Evolutionary conservation across 2,329 filamentous ascomycete species (phyloP).

Genomic region (Escovopsis sp.): DNA sequence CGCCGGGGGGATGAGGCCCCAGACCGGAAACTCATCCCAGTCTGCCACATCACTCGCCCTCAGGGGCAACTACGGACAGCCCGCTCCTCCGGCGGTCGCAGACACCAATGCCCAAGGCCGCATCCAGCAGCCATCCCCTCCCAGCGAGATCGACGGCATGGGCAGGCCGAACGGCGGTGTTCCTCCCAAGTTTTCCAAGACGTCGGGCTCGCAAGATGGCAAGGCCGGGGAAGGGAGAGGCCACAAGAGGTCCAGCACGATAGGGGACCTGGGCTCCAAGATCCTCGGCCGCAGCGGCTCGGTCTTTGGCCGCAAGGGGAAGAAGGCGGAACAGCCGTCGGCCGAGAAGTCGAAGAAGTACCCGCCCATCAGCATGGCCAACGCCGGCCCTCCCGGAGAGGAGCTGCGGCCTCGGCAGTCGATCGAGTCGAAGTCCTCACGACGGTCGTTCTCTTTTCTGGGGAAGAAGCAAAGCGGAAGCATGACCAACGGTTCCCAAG

Average conservation of each 20-base stretch:
- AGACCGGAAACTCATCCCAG: slow-evolving; percentile 69
- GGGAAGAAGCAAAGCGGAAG: slow-evolving; percentile 59
- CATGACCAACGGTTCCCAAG: slow-evolving; percentile 38
- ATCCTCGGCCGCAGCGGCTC: slow-evolving; percentile 74
- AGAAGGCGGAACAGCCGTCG: slow-evolving; percentile 34
- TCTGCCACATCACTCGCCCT: slow-evolving; percentile 52
- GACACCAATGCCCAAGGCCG: slow-evolving; percentile 80
- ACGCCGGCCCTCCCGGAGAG: slow-evolving; percentile 33
- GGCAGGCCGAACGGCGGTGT: slow-evolving; percentile 46
- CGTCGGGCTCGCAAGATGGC: slow-evolving; percentile 42
- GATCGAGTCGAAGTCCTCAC: slow-evolving; percentile 51
- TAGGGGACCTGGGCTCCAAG: slow-evolving; percentile 70
- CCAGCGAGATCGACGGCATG: slow-evolving; percentile 48
- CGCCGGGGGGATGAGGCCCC: slow-evolving; percentile 45
- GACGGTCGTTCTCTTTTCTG: slow-evolving; percentile 56
- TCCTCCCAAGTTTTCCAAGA: slow-evolving; percentile 42
- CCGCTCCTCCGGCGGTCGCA: slow-evolving; percentile 72
- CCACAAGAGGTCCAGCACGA: slow-evolving; percentile 60
- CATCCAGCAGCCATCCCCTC: slow-evolving; percentile 57
- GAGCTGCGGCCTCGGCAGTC: slow-evolving; percentile 41
- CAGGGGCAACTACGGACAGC: slow-evolving; percentile 66
- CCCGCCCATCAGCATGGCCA: slow-evolving; percentile 83
- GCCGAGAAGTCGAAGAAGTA: slow-evolving; percentile 56
- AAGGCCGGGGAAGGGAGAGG: slow-evolving; percentile 31
- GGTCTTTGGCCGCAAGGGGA: slow-evolving; percentile 52